Conservation (phyloP, 768 basidiomycete genomes). For the Boletellus emodensis region DNA sequence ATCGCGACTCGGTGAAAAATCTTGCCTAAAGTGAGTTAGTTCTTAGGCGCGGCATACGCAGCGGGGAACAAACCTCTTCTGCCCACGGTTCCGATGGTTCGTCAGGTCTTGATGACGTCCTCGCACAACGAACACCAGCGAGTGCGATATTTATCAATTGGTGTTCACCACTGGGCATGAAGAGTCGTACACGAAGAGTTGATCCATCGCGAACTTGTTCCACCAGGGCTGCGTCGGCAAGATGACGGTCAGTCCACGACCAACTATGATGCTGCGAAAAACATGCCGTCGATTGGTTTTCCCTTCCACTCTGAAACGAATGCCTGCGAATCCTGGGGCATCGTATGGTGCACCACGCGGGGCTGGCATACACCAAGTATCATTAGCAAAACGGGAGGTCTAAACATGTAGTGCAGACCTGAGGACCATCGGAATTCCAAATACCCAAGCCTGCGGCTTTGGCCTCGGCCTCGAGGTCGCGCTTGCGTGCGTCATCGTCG, state of each 20-base stretch:
- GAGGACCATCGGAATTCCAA: slow-evolving; percentile 80
- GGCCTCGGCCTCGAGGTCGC: slow-evolving; percentile 74
- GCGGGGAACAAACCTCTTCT: slow-evolving; percentile 66
- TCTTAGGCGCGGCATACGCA: background rate
- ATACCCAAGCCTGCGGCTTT: slow-evolving; percentile 71
- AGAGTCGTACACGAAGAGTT: slow-evolving; percentile 80
- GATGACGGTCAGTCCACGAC: slow-evolving; percentile 6
- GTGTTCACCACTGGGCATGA: slow-evolving; percentile 86
- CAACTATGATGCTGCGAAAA: background rate
- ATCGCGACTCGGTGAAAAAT: slow-evolving; percentile 88
- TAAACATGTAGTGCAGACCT: slow-evolving; percentile 37
- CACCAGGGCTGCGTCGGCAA: slow-evolving; percentile 62
- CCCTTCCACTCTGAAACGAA: slow-evolving; percentile 92
- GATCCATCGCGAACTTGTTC: slow-evolving; percentile 94
- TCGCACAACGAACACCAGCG: slow-evolving; percentile 77
- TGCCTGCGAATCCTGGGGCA: slow-evolving; percentile 86
- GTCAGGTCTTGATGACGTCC: slow-evolving; percentile 64
- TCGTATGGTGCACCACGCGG: slow-evolving; percentile 71
- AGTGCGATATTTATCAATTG: slow-evolving; percentile 85
- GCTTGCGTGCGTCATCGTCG: slow-evolving; percentile 69
- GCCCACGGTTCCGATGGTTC: slow-evolving; percentile 80
- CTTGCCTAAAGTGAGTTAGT: slow-evolving; percentile 58
- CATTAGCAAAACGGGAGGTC: background rate
- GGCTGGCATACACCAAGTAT: slow-evolving; percentile 41
- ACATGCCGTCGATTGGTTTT: slow-evolving; percentile 77